A percentile compares a stretch with the other conserved stretches of the same genome.
Conservation (phyloP, 2,329 filamentous ascomycete species). For the Hymenoscyphus repandus region DNA sequence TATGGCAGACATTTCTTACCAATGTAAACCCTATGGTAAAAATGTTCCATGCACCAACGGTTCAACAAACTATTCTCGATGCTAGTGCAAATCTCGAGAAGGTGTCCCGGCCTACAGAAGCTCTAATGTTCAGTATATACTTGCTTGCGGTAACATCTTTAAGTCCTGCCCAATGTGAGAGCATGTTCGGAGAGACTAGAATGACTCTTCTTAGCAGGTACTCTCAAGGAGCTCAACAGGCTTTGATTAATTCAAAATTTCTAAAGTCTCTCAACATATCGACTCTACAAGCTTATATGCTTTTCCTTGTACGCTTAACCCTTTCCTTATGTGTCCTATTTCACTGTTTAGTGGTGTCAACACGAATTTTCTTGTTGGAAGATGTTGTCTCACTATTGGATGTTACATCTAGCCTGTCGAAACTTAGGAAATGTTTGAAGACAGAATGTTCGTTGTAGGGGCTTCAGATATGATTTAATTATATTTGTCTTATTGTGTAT, state of each 20-base stretch:
- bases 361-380: too few species aligned
- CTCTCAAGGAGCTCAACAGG: constrained; percentile 57
- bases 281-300: constrained; percentile 61
- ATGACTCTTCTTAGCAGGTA: constrained; percentile 47
- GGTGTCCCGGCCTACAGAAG: constrained; percentile 47
- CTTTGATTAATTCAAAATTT: constrained; percentile 62
- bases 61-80: constrained; percentile 60
- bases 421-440: too few species aligned
- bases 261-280: constrained; percentile 59
- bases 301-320: constrained; percentile 55
- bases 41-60: constrained; percentile 60
- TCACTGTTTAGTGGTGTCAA: too few species aligned
- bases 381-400: too few species aligned
- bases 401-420: too few species aligned
- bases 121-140: constrained; percentile 63
- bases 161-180: constrained; percentile 48
- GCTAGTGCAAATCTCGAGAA: constrained; percentile 47
- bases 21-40: constrained; percentile 68
- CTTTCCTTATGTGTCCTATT: background rate
- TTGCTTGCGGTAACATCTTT: constrained; percentile 49
- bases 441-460: too few species aligned
- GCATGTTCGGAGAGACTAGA: constrained; percentile 50
- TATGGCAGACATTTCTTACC: constrained; percentile 66
- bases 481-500: too few species aligned
- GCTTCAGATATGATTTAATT: too few species aligned